Evolutionary conservation across 805 yeast genomes (phyloP).

Genomic region (Saturnispora diversa): DNA sequence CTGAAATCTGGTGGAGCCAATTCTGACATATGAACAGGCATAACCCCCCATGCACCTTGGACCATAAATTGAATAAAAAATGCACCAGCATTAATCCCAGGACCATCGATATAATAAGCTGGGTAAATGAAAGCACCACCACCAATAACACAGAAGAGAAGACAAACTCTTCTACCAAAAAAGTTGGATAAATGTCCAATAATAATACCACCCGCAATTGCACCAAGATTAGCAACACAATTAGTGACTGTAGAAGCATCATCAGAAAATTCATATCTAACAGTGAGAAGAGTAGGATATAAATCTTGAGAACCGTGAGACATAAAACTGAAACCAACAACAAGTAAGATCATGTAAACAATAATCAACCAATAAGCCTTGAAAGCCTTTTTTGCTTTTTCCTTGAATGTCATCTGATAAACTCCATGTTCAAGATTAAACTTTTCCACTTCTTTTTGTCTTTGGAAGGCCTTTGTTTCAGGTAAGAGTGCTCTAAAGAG

Average conservation of each 20-base stretch:
- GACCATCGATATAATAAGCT: conserved; percentile 42
- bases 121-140: conserved; percentile 62
- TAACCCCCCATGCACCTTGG: conserved; percentile 65
- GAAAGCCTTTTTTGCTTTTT: conserved; percentile 31
- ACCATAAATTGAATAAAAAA: conserved; percentile 57
- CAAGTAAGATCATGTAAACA: conserved; percentile 46
- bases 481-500: conserved; percentile 38
- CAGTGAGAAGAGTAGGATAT: conserved; percentile 46
- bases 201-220: conserved; percentile 46
- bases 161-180: conserved; percentile 47
- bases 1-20: conserved; percentile 56
- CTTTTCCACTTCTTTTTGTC: conserved; percentile 32
- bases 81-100: conserved; percentile 51
- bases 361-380: conserved; percentile 51
- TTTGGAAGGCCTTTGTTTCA: conserved; percentile 46
- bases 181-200: conserved; percentile 50
- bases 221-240: conserved; percentile 52
- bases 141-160: conserved; percentile 41
- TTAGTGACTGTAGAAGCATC: conserved; percentile 47
- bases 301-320: conserved; percentile 60
- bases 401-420: conserved; percentile 27
- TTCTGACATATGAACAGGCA: conserved; percentile 55
- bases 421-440: conserved; percentile 27
- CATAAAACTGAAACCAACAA: conserved; percentile 58
- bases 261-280: conserved; percentile 35